These are phyloP conservation scores for Syzygium aromaticum DNA, from an alignment of 345 rosid genomes.

Conservation along the genomic window DNA sequence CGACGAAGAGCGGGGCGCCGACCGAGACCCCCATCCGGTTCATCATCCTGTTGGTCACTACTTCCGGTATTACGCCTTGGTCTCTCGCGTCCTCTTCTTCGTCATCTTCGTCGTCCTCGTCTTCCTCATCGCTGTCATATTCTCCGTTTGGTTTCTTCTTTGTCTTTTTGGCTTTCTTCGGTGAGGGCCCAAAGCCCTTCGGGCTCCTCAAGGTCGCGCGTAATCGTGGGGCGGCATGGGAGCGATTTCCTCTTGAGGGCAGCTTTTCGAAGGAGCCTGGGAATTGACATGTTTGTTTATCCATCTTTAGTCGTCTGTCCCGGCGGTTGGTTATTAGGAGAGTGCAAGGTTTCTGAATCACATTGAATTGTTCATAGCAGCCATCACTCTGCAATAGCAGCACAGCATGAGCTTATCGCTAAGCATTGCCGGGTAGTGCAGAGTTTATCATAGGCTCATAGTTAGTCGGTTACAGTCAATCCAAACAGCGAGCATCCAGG, in stretches of 20 bases:
- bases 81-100: slow-evolving; percentile 28
- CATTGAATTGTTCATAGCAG: neutral
- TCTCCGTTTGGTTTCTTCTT: slow-evolving; percentile 27
- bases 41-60: slow-evolving; percentile 92
- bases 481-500: neutral
- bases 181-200: slow-evolving; percentile 65
- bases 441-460: neutral
- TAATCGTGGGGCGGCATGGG: slow-evolving; percentile 13
- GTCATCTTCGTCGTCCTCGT: slow-evolving; percentile 24
- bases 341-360: slow-evolving; percentile 3
- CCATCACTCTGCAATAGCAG: slow-evolving; percentile 16
- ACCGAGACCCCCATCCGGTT: slow-evolving; percentile 73
- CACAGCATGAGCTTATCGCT: neutral
- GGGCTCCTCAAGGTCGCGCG: slow-evolving; percentile 60
- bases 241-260: neutral
- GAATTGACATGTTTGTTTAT: slow-evolving; percentile 6
- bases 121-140: slow-evolving; percentile 15
- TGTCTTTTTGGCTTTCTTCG: slow-evolving; percentile 42
- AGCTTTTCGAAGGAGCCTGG: slow-evolving; percentile 8
- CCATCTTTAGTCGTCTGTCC: neutral
- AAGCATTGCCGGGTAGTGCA: neutral
- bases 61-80: slow-evolving; percentile 65
- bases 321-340: slow-evolving; percentile 3
- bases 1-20: slow-evolving; percentile 64
- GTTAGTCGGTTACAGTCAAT: neutral